Conservation (phyloP, 2,329 filamentous ascomycete genomes). For the Fusarium paranaense region DNA sequence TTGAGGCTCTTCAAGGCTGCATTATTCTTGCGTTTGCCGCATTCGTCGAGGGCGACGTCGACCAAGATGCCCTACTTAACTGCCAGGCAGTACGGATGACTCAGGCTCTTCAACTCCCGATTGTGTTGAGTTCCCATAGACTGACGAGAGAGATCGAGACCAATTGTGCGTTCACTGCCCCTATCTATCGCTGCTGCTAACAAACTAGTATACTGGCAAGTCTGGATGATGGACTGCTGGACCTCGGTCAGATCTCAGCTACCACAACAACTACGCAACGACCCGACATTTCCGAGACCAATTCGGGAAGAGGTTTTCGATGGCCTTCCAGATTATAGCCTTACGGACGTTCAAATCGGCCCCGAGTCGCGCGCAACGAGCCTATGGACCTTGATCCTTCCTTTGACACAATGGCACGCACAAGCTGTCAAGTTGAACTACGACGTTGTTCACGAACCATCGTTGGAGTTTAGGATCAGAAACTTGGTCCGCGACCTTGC, state of each 20-base stretch:
- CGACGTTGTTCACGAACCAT: not conserved
- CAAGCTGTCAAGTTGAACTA: not conserved
- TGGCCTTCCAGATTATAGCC: not conserved
- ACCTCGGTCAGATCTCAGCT: not conserved
- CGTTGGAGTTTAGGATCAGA: not conserved
- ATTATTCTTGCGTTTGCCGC: not conserved
- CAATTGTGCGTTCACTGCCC: not conserved
- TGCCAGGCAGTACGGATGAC: conserved; percentile 1
- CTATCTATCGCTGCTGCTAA: not conserved
- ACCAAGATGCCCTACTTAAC: not conserved
- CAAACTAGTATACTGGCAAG: not conserved
- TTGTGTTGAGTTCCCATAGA: not conserved
- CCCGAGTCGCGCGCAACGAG: not conserved
- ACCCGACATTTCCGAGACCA: not conserved
- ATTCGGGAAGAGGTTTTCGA: not conserved
- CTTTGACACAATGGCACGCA: not conserved
- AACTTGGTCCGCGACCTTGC: not conserved
- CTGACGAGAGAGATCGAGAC: not conserved
- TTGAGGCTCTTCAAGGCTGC: not conserved
- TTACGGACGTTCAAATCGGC: not conserved
- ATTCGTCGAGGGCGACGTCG: not conserved
- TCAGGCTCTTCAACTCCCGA: not conserved
- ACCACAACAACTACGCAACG: not conserved
- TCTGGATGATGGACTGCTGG: conserved; percentile 3
- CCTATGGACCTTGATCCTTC: not conserved